These are phyloP conservation scores for Malus sieversii DNA, from an alignment of 306 rosid species.

Conservation along the genomic window DNA sequence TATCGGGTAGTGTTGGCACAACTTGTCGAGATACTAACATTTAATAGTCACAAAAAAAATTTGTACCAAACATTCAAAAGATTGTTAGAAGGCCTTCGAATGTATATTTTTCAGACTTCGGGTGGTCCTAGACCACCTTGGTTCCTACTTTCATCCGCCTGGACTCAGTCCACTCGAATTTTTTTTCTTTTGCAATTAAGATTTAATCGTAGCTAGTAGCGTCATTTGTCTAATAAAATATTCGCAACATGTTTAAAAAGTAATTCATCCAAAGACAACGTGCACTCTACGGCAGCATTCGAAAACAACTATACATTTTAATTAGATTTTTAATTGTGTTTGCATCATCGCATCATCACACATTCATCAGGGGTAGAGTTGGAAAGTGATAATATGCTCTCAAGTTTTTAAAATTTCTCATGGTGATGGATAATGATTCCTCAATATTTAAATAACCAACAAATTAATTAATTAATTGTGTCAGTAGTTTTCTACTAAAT, in stretches of 20 bases:
- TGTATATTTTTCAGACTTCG: too few relatives aligned
- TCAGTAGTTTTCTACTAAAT: neutral
- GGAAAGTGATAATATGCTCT: slow-evolving; percentile 24
- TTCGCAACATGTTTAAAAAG: too few relatives aligned
- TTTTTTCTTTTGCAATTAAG: neutral
- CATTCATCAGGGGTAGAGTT: slow-evolving; percentile 5
- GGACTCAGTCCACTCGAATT: neutral
- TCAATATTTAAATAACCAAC: slow-evolving; percentile 16
- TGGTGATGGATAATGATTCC: slow-evolving; percentile 15
- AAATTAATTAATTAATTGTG: neutral
- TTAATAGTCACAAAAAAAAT: too few relatives aligned
- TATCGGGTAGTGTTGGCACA: too few relatives aligned
- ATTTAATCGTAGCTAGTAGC: neutral
- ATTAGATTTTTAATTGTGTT: neutral
- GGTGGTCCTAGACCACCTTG: too few relatives aligned
- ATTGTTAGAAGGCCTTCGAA: accelerated
- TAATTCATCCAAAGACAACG: slow-evolving; percentile 15
- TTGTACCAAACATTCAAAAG: too few relatives aligned
- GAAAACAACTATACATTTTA: neutral
- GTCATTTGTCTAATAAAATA: too few relatives aligned
- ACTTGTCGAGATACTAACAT: too few relatives aligned
- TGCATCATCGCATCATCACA: neutral
- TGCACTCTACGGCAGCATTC: slow-evolving; percentile 29
- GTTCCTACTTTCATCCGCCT: too few relatives aligned
- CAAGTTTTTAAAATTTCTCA: slow-evolving; percentile 4